These are phyloP conservation scores for Erysimum cheiranthoides DNA, from an alignment of 345 rosid genomes.

Conservation along the genomic window DNA sequence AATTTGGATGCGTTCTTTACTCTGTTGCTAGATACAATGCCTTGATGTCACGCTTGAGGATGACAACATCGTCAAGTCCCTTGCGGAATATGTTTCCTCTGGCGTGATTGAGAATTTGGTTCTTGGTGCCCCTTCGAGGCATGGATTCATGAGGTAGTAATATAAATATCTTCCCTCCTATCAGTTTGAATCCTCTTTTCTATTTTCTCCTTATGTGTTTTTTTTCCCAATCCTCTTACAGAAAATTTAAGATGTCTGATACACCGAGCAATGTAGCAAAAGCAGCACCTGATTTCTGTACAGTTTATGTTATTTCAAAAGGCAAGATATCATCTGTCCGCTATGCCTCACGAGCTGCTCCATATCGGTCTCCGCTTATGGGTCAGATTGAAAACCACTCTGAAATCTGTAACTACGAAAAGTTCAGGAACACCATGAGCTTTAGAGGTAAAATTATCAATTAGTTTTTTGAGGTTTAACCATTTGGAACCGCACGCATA, in stretches of 20 bases:
- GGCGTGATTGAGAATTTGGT: constrained; percentile 79
- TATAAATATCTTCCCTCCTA: background rate
- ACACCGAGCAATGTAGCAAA: constrained; percentile 64
- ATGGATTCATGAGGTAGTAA: constrained; percentile 71
- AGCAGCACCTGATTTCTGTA: constrained; percentile 86
- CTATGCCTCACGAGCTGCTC: constrained; percentile 64
- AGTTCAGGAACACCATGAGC: constrained; percentile 47
- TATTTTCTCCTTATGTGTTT: constrained; percentile 8
- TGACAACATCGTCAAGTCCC: constrained; percentile 65
- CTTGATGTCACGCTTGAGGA: constrained; percentile 72
- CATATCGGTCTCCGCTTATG: constrained; percentile 66
- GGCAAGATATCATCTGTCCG: constrained; percentile 70
- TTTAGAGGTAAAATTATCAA: constrained; percentile 55
- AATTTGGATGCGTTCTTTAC: background rate
- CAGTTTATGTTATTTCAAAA: constrained; percentile 74
- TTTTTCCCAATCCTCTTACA: constrained; percentile 31
- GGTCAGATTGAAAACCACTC: constrained; percentile 56
- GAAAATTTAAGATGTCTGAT: constrained; percentile 73
- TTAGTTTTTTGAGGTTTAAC: background rate
- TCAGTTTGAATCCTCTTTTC: background rate
- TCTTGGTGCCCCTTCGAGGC: constrained; percentile 75
- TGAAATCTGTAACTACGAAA: constrained; percentile 41
- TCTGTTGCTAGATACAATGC: constrained; percentile 58
- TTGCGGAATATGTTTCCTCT: constrained; percentile 72
- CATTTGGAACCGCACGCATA: background rate